Conservation (phyloP, 2,329 filamentous ascomycete species). For the Trichoderma koningii region DNA sequence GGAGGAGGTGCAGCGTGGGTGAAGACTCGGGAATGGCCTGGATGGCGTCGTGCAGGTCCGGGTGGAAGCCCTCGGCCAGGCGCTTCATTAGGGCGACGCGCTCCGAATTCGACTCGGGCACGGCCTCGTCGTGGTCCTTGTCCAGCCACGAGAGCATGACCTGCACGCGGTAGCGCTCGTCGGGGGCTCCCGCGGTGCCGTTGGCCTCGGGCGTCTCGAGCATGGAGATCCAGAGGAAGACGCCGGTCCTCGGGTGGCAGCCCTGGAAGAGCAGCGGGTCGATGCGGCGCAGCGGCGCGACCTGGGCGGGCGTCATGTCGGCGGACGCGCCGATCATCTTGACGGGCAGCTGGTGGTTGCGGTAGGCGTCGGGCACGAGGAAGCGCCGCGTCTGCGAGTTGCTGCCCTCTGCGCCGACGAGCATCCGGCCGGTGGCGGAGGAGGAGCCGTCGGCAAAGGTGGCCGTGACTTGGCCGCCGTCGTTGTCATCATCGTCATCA, state of each 20-base stretch:
- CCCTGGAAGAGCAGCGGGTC: constrained; percentile 59
- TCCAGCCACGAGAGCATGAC: constrained; percentile 52
- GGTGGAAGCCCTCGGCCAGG: constrained; percentile 38
- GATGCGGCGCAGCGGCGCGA: constrained; percentile 46
- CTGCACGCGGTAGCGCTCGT: constrained; percentile 46
- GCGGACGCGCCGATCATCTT: constrained; percentile 44
- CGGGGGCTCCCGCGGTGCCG: constrained; percentile 37
- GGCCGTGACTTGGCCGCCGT: constrained; percentile 33
- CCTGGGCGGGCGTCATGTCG: constrained; percentile 43
- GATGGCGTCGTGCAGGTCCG: constrained; percentile 46
- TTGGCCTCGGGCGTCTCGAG: constrained; percentile 46
- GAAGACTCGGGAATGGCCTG: constrained; percentile 47
- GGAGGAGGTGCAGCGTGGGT: constrained; percentile 40
- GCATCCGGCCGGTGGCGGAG: constrained; percentile 37
- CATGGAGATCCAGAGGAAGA: constrained; percentile 54
- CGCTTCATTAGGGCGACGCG: constrained; percentile 46
- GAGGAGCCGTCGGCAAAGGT: constrained; percentile 40
- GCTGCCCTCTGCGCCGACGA: constrained; percentile 47
- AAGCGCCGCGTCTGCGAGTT: constrained; percentile 42
- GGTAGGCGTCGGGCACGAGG: constrained; percentile 38
- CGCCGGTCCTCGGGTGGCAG: constrained; percentile 51
- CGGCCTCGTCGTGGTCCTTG: constrained; percentile 37
- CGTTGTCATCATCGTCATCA: constrained; percentile 18
- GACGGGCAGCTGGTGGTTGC: constrained; percentile 42
- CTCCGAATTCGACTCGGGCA: constrained; percentile 38